Conservation (phyloP, 1,284 basidiomycete species). For the Xerocomus nothofagi region DNA sequence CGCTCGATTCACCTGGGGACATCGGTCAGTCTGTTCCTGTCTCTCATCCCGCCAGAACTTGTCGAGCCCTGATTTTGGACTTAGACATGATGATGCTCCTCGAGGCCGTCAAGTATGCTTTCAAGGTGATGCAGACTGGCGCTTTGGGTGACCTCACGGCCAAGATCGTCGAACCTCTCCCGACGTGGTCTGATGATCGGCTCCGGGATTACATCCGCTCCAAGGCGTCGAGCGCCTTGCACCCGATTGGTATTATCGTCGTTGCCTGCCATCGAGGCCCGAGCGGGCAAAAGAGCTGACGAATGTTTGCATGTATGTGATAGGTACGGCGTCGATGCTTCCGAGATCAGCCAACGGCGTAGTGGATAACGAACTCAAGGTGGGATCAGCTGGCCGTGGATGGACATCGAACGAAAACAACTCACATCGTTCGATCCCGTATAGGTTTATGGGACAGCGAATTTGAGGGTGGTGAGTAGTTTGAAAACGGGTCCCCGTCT, state of each 20-base stretch:
- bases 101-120: conserved; percentile 16
- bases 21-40: conserved; percentile 14
- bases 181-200: conserved; percentile 16
- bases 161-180: conserved; percentile 17
- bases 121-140: conserved; percentile 20
- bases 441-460: conserved; percentile 22
- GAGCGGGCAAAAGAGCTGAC: neutral
- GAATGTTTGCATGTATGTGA: neutral
- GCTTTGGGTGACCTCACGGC: conserved; percentile 12
- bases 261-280: neutral
- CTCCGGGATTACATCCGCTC: conserved; percentile 13
- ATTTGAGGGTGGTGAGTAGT: conserved; percentile 19
- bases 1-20: conserved; percentile 14
- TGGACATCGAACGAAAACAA: neutral
- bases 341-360: conserved; percentile 15
- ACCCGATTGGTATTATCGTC: conserved; percentile 14
- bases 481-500: neutral
- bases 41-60: neutral
- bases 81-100: conserved; percentile 19
- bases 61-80: neutral
- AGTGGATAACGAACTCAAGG: conserved; percentile 17
- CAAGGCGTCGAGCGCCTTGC: conserved; percentile 8
- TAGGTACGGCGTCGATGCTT: conserved; percentile 21
- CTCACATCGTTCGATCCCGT: neutral
- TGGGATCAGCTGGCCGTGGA: neutral